A percentile compares a stretch with the other conserved stretches of the same genome.
These are phyloP conservation scores for Kwoniella shandongensis DNA, from an alignment of 768 basidiomycete genomes.

Conservation along the genomic window DNA sequence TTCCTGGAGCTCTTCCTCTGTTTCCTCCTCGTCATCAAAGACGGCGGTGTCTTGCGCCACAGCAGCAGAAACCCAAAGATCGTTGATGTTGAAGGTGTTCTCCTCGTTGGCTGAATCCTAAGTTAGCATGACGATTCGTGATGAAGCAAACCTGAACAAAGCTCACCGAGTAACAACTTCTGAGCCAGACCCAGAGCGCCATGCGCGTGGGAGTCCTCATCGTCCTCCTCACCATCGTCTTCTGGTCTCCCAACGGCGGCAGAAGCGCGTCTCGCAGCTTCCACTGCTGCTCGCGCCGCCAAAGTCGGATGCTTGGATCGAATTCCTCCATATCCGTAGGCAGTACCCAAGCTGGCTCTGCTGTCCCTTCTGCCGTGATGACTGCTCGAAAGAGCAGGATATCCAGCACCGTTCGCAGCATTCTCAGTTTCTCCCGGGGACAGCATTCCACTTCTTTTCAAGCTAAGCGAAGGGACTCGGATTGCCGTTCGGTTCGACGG, in stretches of 20 bases:
- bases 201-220: slow-evolving; percentile 49
- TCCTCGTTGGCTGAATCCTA: slow-evolving; percentile 74
- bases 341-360: slow-evolving; percentile 49
- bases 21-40: slow-evolving; percentile 68
- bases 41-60: slow-evolving; percentile 77
- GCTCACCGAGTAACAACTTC: slow-evolving; percentile 66
- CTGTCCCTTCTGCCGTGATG: slow-evolving; percentile 42
- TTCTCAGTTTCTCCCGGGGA: slow-evolving; percentile 29
- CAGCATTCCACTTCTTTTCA: slow-evolving; percentile 23
- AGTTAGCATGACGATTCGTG: neutral
- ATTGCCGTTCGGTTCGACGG: slow-evolving; percentile 26
- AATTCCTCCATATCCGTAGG: slow-evolving; percentile 53
- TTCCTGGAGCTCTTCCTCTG: slow-evolving; percentile 58
- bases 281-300: slow-evolving; percentile 47
- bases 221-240: slow-evolving; percentile 34
- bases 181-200: slow-evolving; percentile 75
- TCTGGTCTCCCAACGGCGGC: slow-evolving; percentile 29
- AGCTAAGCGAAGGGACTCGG: slow-evolving; percentile 22
- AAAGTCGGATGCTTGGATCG: slow-evolving; percentile 52
- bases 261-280: slow-evolving; percentile 44
- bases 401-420: slow-evolving; percentile 28
- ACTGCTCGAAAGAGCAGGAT: slow-evolving; percentile 24
- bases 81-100: slow-evolving; percentile 89
- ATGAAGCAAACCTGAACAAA: too few species aligned
- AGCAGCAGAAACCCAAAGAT: slow-evolving; percentile 95